These are phyloP conservation scores for Anthracocystis panici-leucophaei DNA, from an alignment of 1,284 basidiomycete species.

Conservation along the genomic window DNA sequence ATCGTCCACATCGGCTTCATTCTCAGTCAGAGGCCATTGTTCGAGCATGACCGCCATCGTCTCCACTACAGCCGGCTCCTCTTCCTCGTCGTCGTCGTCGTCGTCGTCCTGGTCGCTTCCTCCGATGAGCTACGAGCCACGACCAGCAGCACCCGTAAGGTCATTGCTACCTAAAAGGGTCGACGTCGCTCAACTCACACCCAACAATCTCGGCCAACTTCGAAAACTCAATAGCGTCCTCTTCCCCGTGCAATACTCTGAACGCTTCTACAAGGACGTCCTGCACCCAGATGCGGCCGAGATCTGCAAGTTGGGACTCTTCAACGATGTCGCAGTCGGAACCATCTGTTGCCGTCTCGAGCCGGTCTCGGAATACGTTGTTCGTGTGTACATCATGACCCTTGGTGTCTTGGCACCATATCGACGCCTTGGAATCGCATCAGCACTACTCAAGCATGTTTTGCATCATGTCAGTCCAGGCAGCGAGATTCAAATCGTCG, in stretches of 20 bases:
- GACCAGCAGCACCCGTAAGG: conserved; percentile 45
- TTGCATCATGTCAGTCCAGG: conserved; percentile 65
- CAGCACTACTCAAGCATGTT: conserved; percentile 66
- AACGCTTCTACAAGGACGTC: conserved; percentile 65
- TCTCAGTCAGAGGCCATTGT: background rate
- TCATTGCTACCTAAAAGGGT: conserved; percentile 42
- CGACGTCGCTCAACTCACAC: conserved; percentile 61
- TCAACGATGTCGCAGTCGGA: conserved; percentile 71
- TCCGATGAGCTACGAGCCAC: conserved; percentile 52
- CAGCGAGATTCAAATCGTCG: conserved; percentile 41
- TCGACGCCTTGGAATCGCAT: conserved; percentile 70
- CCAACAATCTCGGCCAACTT: conserved; percentile 68
- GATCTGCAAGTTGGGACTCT: conserved; percentile 68
- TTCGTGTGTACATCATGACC: conserved; percentile 70
- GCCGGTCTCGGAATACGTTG: conserved; percentile 39
- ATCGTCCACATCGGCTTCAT: background rate
- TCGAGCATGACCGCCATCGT: conserved; percentile 25
- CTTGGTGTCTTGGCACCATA: conserved; percentile 71
- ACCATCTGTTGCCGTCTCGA: conserved; percentile 69
- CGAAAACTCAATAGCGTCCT: conserved; percentile 66
- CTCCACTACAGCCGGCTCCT: background rate
- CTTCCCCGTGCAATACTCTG: conserved; percentile 65
- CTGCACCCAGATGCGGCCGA: conserved; percentile 53
- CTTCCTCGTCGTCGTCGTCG: conserved; percentile 15
- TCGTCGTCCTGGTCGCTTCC: conserved; percentile 43